These are phyloP conservation scores for Anthracocystis panici-leucophaei DNA, from an alignment of 1,284 basidiomycete species.

Conservation along the genomic window DNA sequence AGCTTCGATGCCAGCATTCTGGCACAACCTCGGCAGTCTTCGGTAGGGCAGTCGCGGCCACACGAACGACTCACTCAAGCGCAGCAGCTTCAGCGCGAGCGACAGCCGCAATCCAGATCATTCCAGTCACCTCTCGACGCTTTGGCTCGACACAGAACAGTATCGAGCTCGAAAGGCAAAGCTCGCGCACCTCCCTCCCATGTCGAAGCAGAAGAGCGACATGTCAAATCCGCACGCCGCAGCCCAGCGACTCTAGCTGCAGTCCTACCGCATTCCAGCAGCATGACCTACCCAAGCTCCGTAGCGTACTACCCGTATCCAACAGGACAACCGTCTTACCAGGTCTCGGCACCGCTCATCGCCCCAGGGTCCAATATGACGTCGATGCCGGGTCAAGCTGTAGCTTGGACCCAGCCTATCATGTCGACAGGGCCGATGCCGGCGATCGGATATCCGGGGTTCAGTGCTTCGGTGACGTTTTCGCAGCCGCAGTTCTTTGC, in stretches of 20 bases:
- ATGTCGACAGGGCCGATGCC: conserved; percentile 21
- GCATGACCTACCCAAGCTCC: conserved; percentile 4
- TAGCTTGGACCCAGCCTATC: conserved; percentile 39
- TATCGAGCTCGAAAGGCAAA: conserved; percentile 31
- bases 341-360: conserved; percentile 10
- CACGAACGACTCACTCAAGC: neutral
- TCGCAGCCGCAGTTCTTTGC: conserved; percentile 43
- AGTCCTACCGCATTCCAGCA: neutral
- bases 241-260: neutral
- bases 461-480: conserved; percentile 40
- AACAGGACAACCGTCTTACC: conserved; percentile 15
- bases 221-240: neutral
- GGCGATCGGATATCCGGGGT: conserved; percentile 32
- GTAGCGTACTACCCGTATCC: conserved; percentile 31
- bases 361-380: conserved; percentile 10
- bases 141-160: conserved; percentile 12
- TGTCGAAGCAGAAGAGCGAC: neutral
- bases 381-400: conserved; percentile 14
- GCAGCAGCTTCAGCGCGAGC: conserved; percentile 2
- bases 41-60: neutral
- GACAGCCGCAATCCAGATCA: neutral
- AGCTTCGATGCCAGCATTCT: conserved; percentile 5
- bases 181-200: conserved; percentile 8
- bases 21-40: conserved; percentile 2
- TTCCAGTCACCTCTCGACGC: conserved; percentile 17